These are phyloP conservation scores for Heracleum sosnowskyi DNA, from an alignment of 129 eudicot genomes.

Conservation along the genomic window DNA sequence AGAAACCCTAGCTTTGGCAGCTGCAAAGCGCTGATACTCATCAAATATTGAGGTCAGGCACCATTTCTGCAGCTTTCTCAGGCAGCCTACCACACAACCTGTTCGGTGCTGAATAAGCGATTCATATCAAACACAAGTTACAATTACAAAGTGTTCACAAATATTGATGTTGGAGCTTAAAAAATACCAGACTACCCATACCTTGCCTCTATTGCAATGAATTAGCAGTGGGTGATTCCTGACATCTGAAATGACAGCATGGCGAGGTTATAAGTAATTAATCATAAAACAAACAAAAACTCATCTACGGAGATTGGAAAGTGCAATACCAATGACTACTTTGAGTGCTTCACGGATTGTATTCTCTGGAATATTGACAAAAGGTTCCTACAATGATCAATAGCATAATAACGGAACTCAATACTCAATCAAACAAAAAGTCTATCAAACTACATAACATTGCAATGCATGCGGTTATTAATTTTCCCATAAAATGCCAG, in stretches of 20 bases:
- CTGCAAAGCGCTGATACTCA: slow-evolving; percentile 87
- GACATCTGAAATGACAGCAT: slow-evolving; percentile 38
- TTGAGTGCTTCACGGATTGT: slow-evolving; percentile 78
- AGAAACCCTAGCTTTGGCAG: slow-evolving; percentile 86
- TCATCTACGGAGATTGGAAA: background rate
- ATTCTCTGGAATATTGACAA: slow-evolving; percentile 79
- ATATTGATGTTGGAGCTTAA: background rate
- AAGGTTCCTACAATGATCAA: slow-evolving; percentile 48
- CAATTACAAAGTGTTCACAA: background rate
- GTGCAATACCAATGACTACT: slow-evolving; percentile 56
- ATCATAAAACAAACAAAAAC: background rate
- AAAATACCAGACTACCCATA: slow-evolving; percentile 14
- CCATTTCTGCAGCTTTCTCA: slow-evolving; percentile 87
- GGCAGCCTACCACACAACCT: slow-evolving; percentile 83
- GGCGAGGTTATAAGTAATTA: slow-evolving; percentile 14
- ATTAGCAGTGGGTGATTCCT: slow-evolving; percentile 80
- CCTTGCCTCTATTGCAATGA: slow-evolving; percentile 98
- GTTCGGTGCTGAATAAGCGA: slow-evolving; percentile 74
- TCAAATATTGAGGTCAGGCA: slow-evolving; percentile 75
- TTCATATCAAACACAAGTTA: background rate
- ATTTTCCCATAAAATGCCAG: background rate
- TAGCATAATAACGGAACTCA: background rate
- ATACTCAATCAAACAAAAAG: background rate
- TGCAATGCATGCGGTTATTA: background rate
- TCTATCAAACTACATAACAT: background rate